Percentiles rank a stretch among this genome's conserved stretches.
Conservation (phyloP, 306 rosid genomes). For the Hippophae tibetana region DNA sequence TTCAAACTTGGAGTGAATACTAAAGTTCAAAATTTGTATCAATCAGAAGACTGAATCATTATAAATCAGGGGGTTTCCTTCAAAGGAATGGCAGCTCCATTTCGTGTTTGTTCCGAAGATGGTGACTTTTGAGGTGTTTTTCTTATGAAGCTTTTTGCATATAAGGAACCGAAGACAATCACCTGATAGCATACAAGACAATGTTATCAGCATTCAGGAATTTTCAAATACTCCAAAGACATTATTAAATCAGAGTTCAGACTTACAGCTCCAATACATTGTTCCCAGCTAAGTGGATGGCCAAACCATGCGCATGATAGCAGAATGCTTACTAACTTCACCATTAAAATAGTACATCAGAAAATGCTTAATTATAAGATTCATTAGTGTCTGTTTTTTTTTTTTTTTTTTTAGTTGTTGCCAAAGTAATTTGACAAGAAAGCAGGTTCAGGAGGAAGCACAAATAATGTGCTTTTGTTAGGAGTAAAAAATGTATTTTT, state of each 20-base stretch:
- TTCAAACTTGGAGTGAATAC: constrained; percentile 25
- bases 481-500: no score
- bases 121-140: constrained; percentile 40
- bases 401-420: no score
- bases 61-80: constrained; percentile 34
- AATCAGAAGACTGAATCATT: constrained; percentile 14
- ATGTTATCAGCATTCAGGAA: constrained; percentile 11
- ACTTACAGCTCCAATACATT: constrained; percentile 85
- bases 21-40: constrained; percentile 19
- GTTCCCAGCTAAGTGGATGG: constrained; percentile 90
- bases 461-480: no score
- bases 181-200: constrained; percentile 37
- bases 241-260: constrained; percentile 7
- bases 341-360: constrained; percentile 4
- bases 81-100: constrained; percentile 34
- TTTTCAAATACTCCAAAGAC: not conserved
- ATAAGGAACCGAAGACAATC: constrained; percentile 70
- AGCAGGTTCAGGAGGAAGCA: no score
- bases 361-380: no score
- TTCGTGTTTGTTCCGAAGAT: constrained; percentile 25
- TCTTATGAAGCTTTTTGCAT: constrained; percentile 59
- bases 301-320: constrained; percentile 81
- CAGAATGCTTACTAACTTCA: constrained; percentile 85
- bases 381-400: no score
- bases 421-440: no score